A percentile compares a stretch with the other conserved stretches of the same genome.
These are phyloP conservation scores for Crotalaria pallida DNA, from an alignment of 306 rosid genomes.

Conservation along the genomic window DNA sequence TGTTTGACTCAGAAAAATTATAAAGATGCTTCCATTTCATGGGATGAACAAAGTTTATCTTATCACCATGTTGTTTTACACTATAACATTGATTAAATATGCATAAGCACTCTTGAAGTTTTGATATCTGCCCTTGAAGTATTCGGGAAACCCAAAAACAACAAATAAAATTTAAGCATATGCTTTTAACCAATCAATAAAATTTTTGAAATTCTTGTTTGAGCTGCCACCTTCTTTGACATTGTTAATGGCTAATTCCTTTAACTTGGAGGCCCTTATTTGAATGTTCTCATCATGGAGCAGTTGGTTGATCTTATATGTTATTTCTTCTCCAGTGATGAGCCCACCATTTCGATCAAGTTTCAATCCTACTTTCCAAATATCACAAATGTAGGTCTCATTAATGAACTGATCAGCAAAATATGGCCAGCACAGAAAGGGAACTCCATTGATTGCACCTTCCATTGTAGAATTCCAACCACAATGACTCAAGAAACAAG, in stretches of 20 bases:
- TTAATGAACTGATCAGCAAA: slow-evolving; percentile 23
- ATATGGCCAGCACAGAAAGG: slow-evolving; percentile 31
- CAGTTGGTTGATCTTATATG: neutral
- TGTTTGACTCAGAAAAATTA: no score
- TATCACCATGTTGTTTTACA: no score
- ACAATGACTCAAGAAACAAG: slow-evolving; percentile 29
- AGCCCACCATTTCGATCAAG: neutral
- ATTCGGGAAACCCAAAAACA: neutral
- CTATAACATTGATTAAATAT: no score
- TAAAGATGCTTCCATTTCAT: no score
- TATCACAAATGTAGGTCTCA: slow-evolving; percentile 16
- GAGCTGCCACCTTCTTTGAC: slow-evolving; percentile 22
- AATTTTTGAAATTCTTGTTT: slow-evolving; percentile 1
- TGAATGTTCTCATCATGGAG: slow-evolving; percentile 1
- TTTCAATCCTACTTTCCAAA: slow-evolving; percentile 24
- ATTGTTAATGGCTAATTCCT: neutral
- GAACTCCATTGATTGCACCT: slow-evolving; percentile 16
- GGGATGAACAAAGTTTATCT: no score
- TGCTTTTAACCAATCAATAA: slow-evolving; percentile 24
- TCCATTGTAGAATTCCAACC: slow-evolving; percentile 37
- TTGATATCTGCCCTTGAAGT: no score
- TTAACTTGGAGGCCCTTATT: slow-evolving; percentile 1
- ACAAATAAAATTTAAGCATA: neutral
- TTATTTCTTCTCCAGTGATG: slow-evolving; percentile 1
- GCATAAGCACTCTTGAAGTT: no score